phyloP scores from a whole-genome alignment of 176 grass and related monocot genomes.

The Phragmites australis region DNA sequence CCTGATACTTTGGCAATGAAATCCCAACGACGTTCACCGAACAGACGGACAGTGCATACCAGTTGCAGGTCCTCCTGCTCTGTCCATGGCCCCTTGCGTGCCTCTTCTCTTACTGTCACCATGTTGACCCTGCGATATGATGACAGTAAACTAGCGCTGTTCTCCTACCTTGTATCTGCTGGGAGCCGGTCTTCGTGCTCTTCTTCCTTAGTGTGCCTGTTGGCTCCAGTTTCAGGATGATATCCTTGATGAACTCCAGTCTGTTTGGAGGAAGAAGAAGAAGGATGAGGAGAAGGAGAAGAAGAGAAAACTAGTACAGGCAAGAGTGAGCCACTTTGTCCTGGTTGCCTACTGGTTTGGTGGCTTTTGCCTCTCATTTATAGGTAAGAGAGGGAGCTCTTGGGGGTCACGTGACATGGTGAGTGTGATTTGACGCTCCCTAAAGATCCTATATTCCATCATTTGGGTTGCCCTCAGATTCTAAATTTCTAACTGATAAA shows the following conservation, averaged over 20 bases:
- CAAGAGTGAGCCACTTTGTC: slow-evolving; percentile 34
- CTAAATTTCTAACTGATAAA: slow-evolving; percentile 47
- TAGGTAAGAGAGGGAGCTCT: slow-evolving; percentile 48
- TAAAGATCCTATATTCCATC: slow-evolving; percentile 44
- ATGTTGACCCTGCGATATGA: slow-evolving; percentile 43
- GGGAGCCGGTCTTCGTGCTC: slow-evolving; percentile 44
- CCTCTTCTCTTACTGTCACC: slow-evolving; percentile 88
- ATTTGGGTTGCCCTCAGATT: slow-evolving; percentile 44
- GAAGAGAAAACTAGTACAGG: slow-evolving; percentile 22
- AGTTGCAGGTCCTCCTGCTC: slow-evolving; percentile 97
- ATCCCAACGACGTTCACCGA: slow-evolving; percentile 99
- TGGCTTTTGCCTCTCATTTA: slow-evolving; percentile 81
- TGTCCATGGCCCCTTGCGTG: slow-evolving; percentile 81
- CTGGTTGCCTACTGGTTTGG: slow-evolving; percentile 47
- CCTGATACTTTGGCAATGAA: slow-evolving; percentile 98
- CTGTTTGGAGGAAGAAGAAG: slow-evolving; percentile 25
- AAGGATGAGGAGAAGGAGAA: slow-evolving; percentile 14
- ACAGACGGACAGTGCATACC: slow-evolving; percentile 95
- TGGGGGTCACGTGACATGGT: slow-evolving; percentile 44
- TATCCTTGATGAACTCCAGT: slow-evolving; percentile 47
- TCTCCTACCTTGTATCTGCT: slow-evolving; percentile 54
- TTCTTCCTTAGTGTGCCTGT: slow-evolving; percentile 52
- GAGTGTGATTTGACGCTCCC: slow-evolving; percentile 45
- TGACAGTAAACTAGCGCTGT: slow-evolving; percentile 38
- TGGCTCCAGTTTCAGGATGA: slow-evolving; percentile 55